Evolutionary conservation across 1,139 yeast species (phyloP).

Genomic region (Pichia sp.): DNA sequence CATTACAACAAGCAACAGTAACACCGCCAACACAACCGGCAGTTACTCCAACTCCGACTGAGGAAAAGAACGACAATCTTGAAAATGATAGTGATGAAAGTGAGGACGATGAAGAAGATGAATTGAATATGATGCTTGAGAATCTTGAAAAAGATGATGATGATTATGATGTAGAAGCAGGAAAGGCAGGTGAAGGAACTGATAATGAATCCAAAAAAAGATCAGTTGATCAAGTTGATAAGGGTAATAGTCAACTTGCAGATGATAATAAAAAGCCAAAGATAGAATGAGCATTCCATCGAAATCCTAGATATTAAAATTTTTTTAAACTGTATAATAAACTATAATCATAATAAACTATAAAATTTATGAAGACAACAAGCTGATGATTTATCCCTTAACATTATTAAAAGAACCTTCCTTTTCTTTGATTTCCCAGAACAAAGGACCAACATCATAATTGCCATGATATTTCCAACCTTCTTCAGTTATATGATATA

Average conservation of each 20-base stretch:
- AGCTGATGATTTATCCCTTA: constrained; percentile 41
- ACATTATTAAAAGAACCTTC: constrained; percentile 92
- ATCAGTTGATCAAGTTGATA: background rate
- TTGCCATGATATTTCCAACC: constrained; percentile 98
- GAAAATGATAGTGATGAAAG: background rate
- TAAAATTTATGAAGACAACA: background rate
- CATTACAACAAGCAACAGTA: background rate
- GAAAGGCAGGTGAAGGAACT: background rate
- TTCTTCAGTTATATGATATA: constrained; percentile 84
- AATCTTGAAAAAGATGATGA: constrained; percentile 19
- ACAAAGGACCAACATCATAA: constrained; percentile 82
- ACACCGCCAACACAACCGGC: background rate
- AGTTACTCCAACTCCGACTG: background rate
- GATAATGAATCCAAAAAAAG: background rate
- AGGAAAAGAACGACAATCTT: background rate
- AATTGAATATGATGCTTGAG: constrained; percentile 23
- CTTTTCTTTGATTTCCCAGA: constrained; percentile 85
- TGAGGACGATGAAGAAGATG: background rate
- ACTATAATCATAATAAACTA: background rate
- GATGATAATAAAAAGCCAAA: background rate
- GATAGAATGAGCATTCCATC: background rate
- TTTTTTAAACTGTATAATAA: background rate
- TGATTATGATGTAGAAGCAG: constrained; percentile 1
- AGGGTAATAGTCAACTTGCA: background rate
- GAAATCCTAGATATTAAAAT: background rate